phyloP scores from a whole-genome alignment of 2,329 filamentous ascomycete species.

The Botrytis medusae region DNA sequence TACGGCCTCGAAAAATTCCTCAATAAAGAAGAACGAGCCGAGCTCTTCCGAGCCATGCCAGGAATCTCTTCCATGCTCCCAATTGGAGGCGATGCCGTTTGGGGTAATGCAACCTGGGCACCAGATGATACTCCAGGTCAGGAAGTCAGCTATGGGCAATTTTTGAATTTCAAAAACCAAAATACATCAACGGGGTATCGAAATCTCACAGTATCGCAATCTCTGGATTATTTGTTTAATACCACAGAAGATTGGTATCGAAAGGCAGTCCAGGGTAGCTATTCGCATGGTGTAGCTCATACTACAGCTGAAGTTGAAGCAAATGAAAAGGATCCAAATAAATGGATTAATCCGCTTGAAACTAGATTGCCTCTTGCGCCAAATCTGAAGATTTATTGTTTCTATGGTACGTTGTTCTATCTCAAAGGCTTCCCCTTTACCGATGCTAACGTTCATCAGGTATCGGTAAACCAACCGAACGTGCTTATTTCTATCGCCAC shows the following conservation, averaged over 20 bases:
- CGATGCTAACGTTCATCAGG: constrained; percentile 40
- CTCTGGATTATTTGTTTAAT: constrained; percentile 74
- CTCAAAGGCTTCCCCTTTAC: not conserved
- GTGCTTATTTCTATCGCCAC: constrained; percentile 83
- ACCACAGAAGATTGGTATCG: constrained; percentile 85
- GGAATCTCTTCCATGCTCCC: constrained; percentile 96
- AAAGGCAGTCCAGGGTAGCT: constrained; percentile 68
- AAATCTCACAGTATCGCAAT: constrained; percentile 80
- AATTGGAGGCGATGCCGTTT: constrained; percentile 89
- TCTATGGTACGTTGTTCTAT: constrained; percentile 63
- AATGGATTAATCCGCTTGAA: constrained; percentile 96
- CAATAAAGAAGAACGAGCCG: constrained; percentile 82
- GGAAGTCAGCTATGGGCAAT: constrained; percentile 71
- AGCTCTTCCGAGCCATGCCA: constrained; percentile 96
- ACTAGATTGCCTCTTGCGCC: constrained; percentile 83
- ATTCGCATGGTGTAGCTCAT: constrained; percentile 86
- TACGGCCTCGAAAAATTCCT: constrained; percentile 97
- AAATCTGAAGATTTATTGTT: constrained; percentile 92
- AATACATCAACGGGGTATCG: constrained; percentile 63
- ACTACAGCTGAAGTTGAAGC: constrained; percentile 76
- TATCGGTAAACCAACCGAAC: constrained; percentile 88
- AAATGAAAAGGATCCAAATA: constrained; percentile 72
- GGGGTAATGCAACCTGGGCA: constrained; percentile 85
- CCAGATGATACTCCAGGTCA: constrained; percentile 82
- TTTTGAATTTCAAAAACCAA: constrained; percentile 77